Conservation (phyloP, 345 rosid genomes). For the Noccaea caerulescens region DNA sequence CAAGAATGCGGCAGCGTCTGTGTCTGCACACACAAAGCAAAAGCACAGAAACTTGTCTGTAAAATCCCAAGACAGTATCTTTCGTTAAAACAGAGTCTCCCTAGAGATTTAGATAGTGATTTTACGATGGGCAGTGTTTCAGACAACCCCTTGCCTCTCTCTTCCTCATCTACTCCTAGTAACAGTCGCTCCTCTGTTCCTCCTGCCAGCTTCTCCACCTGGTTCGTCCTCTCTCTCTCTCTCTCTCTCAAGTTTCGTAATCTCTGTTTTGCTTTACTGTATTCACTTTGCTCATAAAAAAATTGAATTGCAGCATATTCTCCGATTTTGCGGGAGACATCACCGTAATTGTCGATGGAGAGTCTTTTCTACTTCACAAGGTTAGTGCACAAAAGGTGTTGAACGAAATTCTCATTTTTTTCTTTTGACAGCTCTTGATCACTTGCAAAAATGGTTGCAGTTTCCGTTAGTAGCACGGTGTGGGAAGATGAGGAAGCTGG, state of each 20-base stretch:
- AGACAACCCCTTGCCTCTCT: slow-evolving; percentile 17
- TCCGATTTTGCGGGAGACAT: slow-evolving; percentile 91
- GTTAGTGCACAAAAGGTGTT: slow-evolving; percentile 44
- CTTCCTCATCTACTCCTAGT: slow-evolving; percentile 32
- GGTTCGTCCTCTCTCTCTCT: slow-evolving; percentile 43
- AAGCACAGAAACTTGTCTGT: slow-evolving; percentile 28
- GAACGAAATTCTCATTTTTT: not conserved
- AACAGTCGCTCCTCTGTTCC: slow-evolving; percentile 37
- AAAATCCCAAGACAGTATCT: not conserved
- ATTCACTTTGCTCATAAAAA: slow-evolving; percentile 3
- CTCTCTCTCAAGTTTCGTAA: not conserved
- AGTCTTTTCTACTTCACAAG: slow-evolving; percentile 87
- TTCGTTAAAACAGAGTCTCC: not conserved
- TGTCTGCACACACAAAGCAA: slow-evolving; percentile 28
- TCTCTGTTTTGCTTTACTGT: slow-evolving; percentile 4
- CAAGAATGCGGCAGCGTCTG: slow-evolving; percentile 27
- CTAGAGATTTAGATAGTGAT: not conserved
- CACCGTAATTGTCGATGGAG: slow-evolving; percentile 72
- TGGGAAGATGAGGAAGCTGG: slow-evolving; percentile 76
- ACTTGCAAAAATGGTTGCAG: slow-evolving; percentile 40
- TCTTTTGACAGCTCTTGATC: not conserved
- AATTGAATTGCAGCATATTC: slow-evolving; percentile 59
- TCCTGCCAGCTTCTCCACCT: slow-evolving; percentile 56
- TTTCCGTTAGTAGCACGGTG: slow-evolving; percentile 87
- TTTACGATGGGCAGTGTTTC: slow-evolving; percentile 28